Conservation (phyloP, 345 rosid species). For the Lepidium didymum region DNA sequence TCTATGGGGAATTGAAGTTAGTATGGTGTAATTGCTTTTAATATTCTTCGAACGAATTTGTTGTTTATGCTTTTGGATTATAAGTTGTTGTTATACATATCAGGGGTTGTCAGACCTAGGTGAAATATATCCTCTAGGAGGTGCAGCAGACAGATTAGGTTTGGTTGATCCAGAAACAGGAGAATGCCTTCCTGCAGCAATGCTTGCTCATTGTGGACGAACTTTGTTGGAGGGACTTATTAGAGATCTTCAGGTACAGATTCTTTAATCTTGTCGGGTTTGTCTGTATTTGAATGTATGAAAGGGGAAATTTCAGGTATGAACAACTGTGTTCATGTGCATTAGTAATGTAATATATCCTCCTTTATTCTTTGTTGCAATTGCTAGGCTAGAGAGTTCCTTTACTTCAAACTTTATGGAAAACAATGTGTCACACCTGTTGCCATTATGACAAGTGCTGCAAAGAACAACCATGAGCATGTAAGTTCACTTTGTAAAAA, state of each 20-base stretch:
- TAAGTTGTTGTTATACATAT: conserved; percentile 46
- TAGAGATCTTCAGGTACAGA: conserved; percentile 84
- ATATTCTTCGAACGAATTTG: background rate
- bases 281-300: conserved; percentile 9
- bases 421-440: conserved; percentile 84
- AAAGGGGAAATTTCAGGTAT: background rate
- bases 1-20: conserved; percentile 91
- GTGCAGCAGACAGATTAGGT: conserved; percentile 87
- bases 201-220: conserved; percentile 92
- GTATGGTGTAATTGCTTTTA: background rate
- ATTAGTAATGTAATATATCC: background rate
- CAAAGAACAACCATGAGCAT: conserved; percentile 80
- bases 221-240: conserved; percentile 90
- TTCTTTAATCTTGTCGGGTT: conserved; percentile 1
- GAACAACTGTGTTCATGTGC: background rate
- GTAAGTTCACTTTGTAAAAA: conserved; percentile 67
- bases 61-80: conserved; percentile 29
- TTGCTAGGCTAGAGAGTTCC: conserved; percentile 78
- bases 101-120: conserved; percentile 93
- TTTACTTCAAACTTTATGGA: conserved; percentile 80
- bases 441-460: conserved; percentile 95
- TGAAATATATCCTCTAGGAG: conserved; percentile 92
- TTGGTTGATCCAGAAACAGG: conserved; percentile 77
- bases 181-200: conserved; percentile 93
- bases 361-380: background rate